These are phyloP conservation scores for Clausena lansium DNA, from an alignment of 345 rosid genomes.

Conservation along the genomic window DNA sequence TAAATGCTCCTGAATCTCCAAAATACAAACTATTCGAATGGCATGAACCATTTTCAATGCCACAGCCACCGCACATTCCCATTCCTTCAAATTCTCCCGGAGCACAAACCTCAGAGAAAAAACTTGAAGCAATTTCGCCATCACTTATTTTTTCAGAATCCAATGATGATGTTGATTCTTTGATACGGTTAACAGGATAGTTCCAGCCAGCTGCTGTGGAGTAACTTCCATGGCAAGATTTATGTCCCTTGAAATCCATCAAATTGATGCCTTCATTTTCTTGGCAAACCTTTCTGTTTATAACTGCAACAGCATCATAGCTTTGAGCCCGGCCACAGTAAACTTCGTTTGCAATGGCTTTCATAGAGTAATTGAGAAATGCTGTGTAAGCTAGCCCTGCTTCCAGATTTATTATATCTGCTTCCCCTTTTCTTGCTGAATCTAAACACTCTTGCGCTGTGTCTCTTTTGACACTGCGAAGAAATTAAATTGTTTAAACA, in stretches of 20 bases:
- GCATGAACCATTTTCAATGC: conserved; percentile 26
- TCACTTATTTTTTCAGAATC: background rate
- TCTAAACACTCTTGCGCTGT: conserved; percentile 32
- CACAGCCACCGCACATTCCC: conserved; percentile 29
- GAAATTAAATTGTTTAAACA: background rate
- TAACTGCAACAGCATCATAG: conserved; percentile 28
- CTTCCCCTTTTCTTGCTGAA: conserved; percentile 29
- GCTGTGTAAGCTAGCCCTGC: conserved; percentile 38
- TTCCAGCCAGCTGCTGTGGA: conserved; percentile 42
- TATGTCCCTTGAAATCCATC: conserved; percentile 29
- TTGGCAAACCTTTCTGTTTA: conserved; percentile 24
- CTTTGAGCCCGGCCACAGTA: conserved; percentile 31
- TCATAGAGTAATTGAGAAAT: conserved; percentile 41
- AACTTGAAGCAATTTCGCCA: conserved; percentile 5
- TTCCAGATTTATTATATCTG: conserved; percentile 35
- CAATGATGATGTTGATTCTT: background rate
- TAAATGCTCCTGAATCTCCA: conserved; percentile 34
- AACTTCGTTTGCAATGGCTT: conserved; percentile 45
- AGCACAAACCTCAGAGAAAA: conserved; percentile 38
- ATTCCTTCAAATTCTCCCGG: conserved; percentile 25
- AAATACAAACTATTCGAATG: conserved; percentile 7
- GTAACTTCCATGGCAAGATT: conserved; percentile 38
- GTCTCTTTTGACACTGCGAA: conserved; percentile 28
- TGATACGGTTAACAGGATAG: conserved; percentile 30
- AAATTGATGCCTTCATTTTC: conserved; percentile 17